A percentile compares a stretch with the other conserved stretches of the same genome.
phyloP scores from a whole-genome alignment of 805 yeast genomes.

The Suhomyces tanzawaensis region DNA sequence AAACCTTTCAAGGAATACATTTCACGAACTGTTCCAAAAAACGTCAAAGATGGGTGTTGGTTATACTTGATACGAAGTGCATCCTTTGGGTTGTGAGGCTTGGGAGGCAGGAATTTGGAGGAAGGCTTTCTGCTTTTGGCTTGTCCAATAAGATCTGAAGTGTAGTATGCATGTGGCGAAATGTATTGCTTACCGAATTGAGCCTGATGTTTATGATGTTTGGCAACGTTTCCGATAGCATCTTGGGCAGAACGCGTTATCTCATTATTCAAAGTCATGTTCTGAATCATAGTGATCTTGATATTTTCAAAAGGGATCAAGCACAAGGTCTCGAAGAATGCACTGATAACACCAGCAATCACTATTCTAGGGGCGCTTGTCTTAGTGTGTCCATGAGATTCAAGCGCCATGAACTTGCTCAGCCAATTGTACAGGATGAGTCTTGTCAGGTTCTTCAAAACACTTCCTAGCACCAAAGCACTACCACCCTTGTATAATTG shows the following conservation, averaged over 20 bases:
- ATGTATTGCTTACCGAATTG: conserved; percentile 33
- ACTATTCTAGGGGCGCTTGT: conserved; percentile 78
- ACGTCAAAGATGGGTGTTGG: conserved; percentile 52
- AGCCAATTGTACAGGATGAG: conserved; percentile 74
- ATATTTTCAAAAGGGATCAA: conserved; percentile 90
- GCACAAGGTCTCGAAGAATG: conserved; percentile 74
- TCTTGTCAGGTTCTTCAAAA: conserved; percentile 70
- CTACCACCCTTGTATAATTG: conserved; percentile 60
- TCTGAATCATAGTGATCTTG: conserved; percentile 77
- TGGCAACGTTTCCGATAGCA: not conserved
- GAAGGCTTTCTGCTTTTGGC: conserved; percentile 19
- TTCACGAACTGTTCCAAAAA: conserved; percentile 54
- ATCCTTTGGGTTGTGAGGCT: conserved; percentile 18
- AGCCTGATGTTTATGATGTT: conserved; percentile 17
- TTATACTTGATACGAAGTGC: conserved; percentile 36
- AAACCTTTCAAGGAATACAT: conserved; percentile 73
- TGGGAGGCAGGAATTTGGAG: conserved; percentile 21
- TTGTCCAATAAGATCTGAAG: conserved; percentile 32
- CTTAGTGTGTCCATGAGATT: conserved; percentile 43
- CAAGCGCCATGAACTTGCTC: conserved; percentile 61
- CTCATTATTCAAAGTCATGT: conserved; percentile 40
- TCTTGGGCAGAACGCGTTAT: conserved; percentile 12
- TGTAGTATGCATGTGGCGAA: conserved; percentile 43
- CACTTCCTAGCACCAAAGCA: conserved; percentile 72
- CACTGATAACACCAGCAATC: conserved; percentile 83